Percentiles rank a stretch among this genome's conserved stretches.
Evolutionary conservation across 2,329 filamentous ascomycete genomes (phyloP).

Genomic region (Orbilia javanica): DNA sequence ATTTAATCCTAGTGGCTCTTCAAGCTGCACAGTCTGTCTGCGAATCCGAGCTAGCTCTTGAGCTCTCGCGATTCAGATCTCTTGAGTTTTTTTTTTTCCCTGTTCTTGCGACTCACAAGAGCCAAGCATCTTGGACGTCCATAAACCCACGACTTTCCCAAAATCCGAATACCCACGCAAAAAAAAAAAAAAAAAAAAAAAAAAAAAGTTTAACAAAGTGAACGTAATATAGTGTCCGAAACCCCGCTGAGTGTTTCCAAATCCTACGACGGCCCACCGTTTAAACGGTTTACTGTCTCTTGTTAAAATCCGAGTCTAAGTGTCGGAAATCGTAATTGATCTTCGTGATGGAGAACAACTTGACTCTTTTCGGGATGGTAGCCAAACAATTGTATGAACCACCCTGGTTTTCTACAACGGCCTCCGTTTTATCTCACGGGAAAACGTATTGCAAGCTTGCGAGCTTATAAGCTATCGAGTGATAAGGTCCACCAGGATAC

Average conservation of each 20-base stretch:
- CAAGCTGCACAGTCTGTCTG: background rate
- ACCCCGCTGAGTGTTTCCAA: constrained; percentile 12
- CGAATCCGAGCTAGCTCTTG: too few relatives aligned
- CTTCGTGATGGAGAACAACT: background rate
- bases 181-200: too few relatives aligned
- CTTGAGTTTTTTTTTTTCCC: too few relatives aligned
- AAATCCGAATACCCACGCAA: background rate
- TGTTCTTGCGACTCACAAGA: background rate
- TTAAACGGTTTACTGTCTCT: constrained; percentile 4
- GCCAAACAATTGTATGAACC: background rate
- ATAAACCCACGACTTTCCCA: background rate
- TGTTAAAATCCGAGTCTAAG: background rate
- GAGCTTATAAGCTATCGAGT: too few relatives aligned
- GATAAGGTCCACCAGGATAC: background rate
- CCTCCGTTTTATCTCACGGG: background rate
- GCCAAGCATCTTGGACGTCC: background rate
- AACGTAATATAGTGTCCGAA: background rate
- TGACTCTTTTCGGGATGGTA: background rate
- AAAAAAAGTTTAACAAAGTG: background rate
- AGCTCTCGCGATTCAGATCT: background rate
- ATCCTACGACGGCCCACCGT: background rate
- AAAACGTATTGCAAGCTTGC: background rate
- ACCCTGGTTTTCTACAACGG: background rate
- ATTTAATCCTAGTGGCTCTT: background rate
- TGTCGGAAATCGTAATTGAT: constrained; percentile 10